Evolutionary conservation across 345 rosid species (phyloP).

Genomic region (Dipteronia dyeriana): DNA sequence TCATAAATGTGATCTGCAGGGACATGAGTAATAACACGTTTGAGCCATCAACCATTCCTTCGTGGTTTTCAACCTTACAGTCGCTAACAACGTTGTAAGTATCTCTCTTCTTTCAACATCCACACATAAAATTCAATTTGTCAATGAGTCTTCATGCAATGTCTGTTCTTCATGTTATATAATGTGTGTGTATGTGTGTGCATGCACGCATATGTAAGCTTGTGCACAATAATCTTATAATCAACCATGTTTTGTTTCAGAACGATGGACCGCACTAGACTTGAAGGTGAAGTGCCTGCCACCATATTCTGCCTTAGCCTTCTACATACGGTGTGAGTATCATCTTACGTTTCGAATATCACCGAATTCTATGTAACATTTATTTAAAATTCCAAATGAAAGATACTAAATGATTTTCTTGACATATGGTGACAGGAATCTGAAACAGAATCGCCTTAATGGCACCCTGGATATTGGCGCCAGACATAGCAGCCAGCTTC

Average conservation of each 20-base stretch:
- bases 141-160: too few species aligned
- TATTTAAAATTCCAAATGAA: not conserved
- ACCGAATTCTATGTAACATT: not conserved
- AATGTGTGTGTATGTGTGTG: not conserved
- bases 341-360: not conserved
- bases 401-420: not conserved
- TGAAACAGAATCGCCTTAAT: constrained; percentile 46
- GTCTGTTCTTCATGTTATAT: too few species aligned
- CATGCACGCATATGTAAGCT: not conserved
- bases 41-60: constrained; percentile 42
- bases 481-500: constrained; percentile 40
- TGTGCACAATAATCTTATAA: constrained; percentile 26
- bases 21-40: constrained; percentile 80
- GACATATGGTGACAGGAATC: constrained; percentile 35
- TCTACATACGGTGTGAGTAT: constrained; percentile 71
- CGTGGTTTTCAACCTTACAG: constrained; percentile 49
- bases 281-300: constrained; percentile 56
- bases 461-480: constrained; percentile 57
- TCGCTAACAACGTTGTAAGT: constrained; percentile 71
- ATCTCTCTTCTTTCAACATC: constrained; percentile 15
- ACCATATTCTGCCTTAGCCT: constrained; percentile 47
- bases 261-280: constrained; percentile 52
- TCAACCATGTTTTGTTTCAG: constrained; percentile 21
- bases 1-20: constrained; percentile 39
- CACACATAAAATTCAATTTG: not conserved